Evolutionary conservation across 805 yeast species (phyloP).

Genomic region (Yamadazyma takamatsuzukensis): DNA sequence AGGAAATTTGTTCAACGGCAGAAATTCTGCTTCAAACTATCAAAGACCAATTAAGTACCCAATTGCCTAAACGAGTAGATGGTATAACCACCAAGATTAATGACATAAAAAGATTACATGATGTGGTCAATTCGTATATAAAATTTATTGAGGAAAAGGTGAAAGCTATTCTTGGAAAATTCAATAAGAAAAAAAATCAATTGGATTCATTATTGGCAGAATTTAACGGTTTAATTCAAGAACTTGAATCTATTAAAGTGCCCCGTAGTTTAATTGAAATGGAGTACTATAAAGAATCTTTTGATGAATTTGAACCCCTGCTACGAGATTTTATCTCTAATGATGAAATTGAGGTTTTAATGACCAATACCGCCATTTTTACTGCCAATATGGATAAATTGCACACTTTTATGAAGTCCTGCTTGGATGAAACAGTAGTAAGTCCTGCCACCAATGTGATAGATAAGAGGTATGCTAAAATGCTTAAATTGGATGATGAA

Average conservation of each 20-base stretch:
- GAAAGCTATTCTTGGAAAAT: conserved; percentile 11
- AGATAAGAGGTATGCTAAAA: conserved; percentile 12
- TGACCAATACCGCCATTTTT: conserved; percentile 24
- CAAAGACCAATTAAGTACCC: conserved; percentile 18
- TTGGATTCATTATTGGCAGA: conserved; percentile 21
- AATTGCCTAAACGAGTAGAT: conserved; percentile 21
- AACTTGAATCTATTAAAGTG: conserved; percentile 24
- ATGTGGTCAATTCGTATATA: conserved; percentile 5
- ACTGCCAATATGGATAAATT: conserved; percentile 21
- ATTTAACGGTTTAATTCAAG: conserved; percentile 21
- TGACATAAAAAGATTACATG: conserved; percentile 10
- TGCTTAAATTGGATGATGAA: conserved; percentile 17
- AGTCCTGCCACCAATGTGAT: conserved; percentile 13
- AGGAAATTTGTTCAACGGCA: conserved; percentile 29
- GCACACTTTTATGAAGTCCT: conserved; percentile 12
- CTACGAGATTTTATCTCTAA: conserved; percentile 32
- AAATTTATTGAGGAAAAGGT: conserved; percentile 11
- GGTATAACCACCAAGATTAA: conserved; percentile 14
- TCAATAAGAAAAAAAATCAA: conserved; percentile 9
- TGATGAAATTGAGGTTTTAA: conserved; percentile 25
- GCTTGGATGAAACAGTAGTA: conserved; percentile 14
- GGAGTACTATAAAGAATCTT: background rate
- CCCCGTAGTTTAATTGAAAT: conserved; percentile 20
- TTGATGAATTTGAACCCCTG: conserved; percentile 2
- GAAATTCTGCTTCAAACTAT: conserved; percentile 26